These are phyloP conservation scores for Kalanchoe fedtschenkoi DNA, from an alignment of 164 flowering plant genomes.

Conservation along the genomic window DNA sequence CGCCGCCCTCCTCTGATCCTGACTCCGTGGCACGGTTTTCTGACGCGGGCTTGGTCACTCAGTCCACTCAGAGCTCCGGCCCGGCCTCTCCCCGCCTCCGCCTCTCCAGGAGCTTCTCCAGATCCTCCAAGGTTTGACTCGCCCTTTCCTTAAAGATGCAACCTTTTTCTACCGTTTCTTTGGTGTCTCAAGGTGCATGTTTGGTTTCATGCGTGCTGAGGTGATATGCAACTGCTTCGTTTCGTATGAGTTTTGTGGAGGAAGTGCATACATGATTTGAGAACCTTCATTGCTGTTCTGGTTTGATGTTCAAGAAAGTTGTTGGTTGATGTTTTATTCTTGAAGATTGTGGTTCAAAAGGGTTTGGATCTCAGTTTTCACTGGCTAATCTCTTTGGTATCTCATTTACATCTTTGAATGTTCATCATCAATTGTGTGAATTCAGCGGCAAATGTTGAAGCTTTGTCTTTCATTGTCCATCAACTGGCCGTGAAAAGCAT, in stretches of 20 bases:
- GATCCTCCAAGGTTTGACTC: constrained; percentile 50
- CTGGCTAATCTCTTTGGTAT: background rate
- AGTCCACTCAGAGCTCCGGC: constrained; percentile 37
- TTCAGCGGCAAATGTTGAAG: background rate
- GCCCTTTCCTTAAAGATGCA: background rate
- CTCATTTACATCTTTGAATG: background rate
- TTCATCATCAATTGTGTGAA: background rate
- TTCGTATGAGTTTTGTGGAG: background rate
- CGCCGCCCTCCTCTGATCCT: constrained; percentile 13
- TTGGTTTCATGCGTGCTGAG: background rate
- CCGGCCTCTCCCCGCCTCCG: constrained; percentile 56
- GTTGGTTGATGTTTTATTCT: background rate
- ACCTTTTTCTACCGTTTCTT: background rate
- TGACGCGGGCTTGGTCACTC: constrained; percentile 23
- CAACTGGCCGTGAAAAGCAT: background rate
- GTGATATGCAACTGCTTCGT: background rate
- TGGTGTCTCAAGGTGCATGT: background rate
- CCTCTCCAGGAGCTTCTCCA: constrained; percentile 24
- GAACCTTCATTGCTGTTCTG: background rate
- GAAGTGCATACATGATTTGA: background rate
- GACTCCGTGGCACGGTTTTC: constrained; percentile 23
- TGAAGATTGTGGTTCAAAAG: no score
- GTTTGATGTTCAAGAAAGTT: background rate
- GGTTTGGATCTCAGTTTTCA: background rate
- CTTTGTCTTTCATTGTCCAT: background rate